Evolutionary conservation across 108 stramenopile species (phyloP).

Genomic region (Cyclotella distinguenda): DNA sequence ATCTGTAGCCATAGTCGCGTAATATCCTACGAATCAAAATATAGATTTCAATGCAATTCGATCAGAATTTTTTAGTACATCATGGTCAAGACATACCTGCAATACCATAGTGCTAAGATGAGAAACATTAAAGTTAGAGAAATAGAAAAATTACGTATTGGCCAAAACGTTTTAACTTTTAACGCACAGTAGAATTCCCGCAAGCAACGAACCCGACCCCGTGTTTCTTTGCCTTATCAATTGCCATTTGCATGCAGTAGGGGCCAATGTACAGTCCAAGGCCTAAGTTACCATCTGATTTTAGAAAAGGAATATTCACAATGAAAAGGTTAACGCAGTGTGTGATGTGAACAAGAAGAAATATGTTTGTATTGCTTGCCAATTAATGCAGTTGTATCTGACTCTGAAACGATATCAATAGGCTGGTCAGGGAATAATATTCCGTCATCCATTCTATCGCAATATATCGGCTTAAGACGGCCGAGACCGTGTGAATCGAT

Average conservation of each 20-base stretch:
- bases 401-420: conserved; percentile 54
- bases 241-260: conserved; percentile 69
- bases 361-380: neutral
- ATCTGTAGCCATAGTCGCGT: conserved; percentile 67
- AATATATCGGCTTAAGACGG: conserved; percentile 68
- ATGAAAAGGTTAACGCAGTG: neutral
- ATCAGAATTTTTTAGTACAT: neutral
- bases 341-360: neutral
- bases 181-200: conserved; percentile 54
- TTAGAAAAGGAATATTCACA: neutral
- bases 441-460: conserved; percentile 64
- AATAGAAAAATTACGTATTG: neutral
- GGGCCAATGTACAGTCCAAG: conserved; percentile 70
- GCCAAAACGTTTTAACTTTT: neutral
- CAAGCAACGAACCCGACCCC: conserved; percentile 66
- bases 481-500: conserved; percentile 72
- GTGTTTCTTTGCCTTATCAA: conserved; percentile 64
- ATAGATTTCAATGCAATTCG: neutral
- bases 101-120: conserved; percentile 11
- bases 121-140: neutral
- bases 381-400: conserved; percentile 35
- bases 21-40: conserved; percentile 53
- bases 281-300: conserved; percentile 60
- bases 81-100: neutral
- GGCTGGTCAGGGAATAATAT: conserved; percentile 55